Evolutionary conservation across 805 yeast species (phyloP), one percentile per base, ranked within the genome.

Genomic region (Yarrowia keelungensis): DNA sequence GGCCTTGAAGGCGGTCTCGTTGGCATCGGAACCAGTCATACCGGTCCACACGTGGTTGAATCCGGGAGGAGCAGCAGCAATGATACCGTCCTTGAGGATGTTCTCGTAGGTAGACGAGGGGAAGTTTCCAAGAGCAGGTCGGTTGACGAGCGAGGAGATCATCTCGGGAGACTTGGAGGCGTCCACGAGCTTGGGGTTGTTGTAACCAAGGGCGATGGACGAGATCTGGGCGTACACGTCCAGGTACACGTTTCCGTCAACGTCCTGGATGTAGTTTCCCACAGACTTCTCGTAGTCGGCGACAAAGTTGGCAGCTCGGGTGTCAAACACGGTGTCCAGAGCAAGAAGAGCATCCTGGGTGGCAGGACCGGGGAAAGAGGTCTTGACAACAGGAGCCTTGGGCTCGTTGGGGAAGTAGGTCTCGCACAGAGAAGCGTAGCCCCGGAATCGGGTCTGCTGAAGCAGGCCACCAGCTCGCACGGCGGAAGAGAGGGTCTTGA

Each of bases 1-100:
- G 70, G 97, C 96, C 81, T 91, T 91, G 84, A 87, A 91, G 22
- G 97, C 97, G 76, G 89, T 83, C 80, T 91, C 97, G 77, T 90
- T 90, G 74, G 97, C 97, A 76, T 90, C 96, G 50, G 95, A 91
- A 72, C 97, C 97, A 19, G 92, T 86, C 72, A 90, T 81, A 62
- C 90, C 94, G 39, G 89, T 85, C 93, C 95, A 91, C 69, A 91
- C 85, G 73, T 85, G 81, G 74, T 82, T 84, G 80, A 88, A 89
- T 72, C 92, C 93, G 77, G 85, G 85, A 75, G 97, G 97, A 67
- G 97, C 97, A 73, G 83, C 87, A 71, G 87, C 83, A 72, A 90
- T 80, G 72, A 91, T 83, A 54, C 87, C 89, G 76, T 86, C 86
- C 69, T 82, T 75, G 71, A 81, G 83, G 50, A 80, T 76, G 46